These are phyloP conservation scores for Syzygium aromaticum DNA, from an alignment of 345 rosid species.

Conservation along the genomic window DNA sequence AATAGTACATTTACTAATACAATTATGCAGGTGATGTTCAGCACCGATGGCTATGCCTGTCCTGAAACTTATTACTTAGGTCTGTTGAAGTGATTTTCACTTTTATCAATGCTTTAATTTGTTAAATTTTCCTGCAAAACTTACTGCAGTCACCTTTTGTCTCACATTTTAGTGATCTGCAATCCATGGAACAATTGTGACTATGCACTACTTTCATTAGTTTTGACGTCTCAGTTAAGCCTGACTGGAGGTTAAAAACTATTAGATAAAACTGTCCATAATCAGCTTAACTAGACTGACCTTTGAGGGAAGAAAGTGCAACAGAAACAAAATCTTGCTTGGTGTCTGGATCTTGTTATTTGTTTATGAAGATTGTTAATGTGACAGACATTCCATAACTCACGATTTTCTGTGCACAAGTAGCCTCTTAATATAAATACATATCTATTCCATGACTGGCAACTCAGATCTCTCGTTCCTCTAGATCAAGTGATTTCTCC, in stretches of 20 bases:
- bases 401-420: background rate
- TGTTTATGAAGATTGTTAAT: background rate
- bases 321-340: background rate
- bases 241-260: background rate
- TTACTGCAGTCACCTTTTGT: background rate
- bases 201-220: background rate
- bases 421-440: background rate
- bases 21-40: conserved; percentile 87
- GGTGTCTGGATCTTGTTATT: background rate
- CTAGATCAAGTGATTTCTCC: background rate
- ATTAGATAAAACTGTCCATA: background rate
- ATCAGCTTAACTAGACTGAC: background rate
- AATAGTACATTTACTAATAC: background rate
- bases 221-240: background rate
- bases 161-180: background rate
- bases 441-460: background rate
- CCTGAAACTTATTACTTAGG: conserved; percentile 91
- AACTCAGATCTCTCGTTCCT: background rate
- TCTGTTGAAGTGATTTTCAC: conserved; percentile 17
- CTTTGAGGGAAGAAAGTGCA: background rate
- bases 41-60: conserved; percentile 89
- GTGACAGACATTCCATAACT: background rate
- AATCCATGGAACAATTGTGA: background rate
- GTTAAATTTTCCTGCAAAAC: background rate
- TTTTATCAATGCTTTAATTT: background rate